A percentile compares a stretch with the other conserved stretches of the same genome.
phyloP scores from a whole-genome alignment of 352 stramenopile genomes.

The Pilasporangium apinafurcum region DNA sequence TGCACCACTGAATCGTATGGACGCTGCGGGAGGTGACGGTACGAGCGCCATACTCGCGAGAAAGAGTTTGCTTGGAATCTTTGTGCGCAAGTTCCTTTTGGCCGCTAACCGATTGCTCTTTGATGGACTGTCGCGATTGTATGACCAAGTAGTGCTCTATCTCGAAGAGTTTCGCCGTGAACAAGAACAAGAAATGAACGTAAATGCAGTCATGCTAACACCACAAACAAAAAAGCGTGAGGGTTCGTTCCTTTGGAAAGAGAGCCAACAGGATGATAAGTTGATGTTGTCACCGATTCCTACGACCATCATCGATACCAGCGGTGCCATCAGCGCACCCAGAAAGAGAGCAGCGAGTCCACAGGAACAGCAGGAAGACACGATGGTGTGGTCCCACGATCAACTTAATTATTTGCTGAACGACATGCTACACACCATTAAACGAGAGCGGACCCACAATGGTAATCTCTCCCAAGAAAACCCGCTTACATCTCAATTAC shows the following conservation, averaged over 20 bases:
- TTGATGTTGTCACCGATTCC: constrained; percentile 28
- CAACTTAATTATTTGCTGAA: constrained; percentile 55
- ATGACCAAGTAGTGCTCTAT: constrained; percentile 56
- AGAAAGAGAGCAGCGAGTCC: neutral
- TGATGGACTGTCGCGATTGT: constrained; percentile 61
- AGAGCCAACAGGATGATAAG: constrained; percentile 16
- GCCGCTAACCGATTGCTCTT: constrained; percentile 53
- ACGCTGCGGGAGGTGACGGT: constrained; percentile 19
- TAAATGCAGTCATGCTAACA: constrained; percentile 1
- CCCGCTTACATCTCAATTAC: neutral
- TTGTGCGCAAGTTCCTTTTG: constrained; percentile 65
- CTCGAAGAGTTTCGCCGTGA: constrained; percentile 34
- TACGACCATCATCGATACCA: neutral
- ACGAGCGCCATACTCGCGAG: constrained; percentile 40
- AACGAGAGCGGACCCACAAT: constrained; percentile 5
- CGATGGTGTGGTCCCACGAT: constrained; percentile 38
- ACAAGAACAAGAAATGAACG: constrained; percentile 5
- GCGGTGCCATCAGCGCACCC: neutral
- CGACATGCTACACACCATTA: constrained; percentile 26
- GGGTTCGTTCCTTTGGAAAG: constrained; percentile 21
- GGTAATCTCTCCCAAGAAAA: neutral
- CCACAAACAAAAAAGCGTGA: neutral
- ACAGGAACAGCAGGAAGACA: constrained; percentile 13
- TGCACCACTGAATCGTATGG: constrained; percentile 21
- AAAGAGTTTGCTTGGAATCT: constrained; percentile 55